These are phyloP conservation scores for Cantharellus cinnabarinus DNA, from an alignment of 768 basidiomycete species.

Conservation along the genomic window DNA sequence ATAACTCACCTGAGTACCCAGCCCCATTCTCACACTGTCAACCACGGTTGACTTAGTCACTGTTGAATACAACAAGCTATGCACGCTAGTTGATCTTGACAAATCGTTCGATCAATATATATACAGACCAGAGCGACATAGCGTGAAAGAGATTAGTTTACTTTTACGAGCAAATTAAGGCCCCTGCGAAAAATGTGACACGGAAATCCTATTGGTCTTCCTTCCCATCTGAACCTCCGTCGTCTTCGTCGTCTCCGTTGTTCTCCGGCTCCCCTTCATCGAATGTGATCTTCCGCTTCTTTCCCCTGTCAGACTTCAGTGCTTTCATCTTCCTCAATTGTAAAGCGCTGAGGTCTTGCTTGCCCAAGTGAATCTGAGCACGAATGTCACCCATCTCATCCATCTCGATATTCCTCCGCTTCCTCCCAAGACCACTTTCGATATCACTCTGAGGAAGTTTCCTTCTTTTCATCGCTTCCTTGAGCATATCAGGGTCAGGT, in stretches of 20 bases:
- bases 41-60: too few species aligned
- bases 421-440: slow-evolving; percentile 75
- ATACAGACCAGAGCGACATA: too few species aligned
- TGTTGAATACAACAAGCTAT: too few species aligned
- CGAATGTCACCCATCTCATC: slow-evolving; percentile 97
- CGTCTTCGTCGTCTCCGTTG: slow-evolving; percentile 5
- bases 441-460: slow-evolving; percentile 79
- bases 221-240: too few species aligned
- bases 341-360: slow-evolving; percentile 69
- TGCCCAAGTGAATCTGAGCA: slow-evolving; percentile 72
- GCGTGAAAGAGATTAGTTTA: too few species aligned
- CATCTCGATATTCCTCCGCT: slow-evolving; percentile 84
- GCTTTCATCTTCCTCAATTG: slow-evolving; percentile 97
- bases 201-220: too few species aligned
- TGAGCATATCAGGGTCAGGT: slow-evolving; percentile 61
- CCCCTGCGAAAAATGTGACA: too few species aligned
- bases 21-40: too few species aligned
- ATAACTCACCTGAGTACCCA: too few species aligned
- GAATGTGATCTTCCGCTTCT: slow-evolving; percentile 7
- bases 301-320: slow-evolving; percentile 26
- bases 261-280: not conserved
- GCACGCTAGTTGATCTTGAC: too few species aligned
- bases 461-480: slow-evolving; percentile 60
- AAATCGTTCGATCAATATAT: too few species aligned
- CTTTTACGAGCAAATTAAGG: too few species aligned